Conservation (phyloP, 129 eudicot species). For the Pseudognaphalium luteoalbum region DNA sequence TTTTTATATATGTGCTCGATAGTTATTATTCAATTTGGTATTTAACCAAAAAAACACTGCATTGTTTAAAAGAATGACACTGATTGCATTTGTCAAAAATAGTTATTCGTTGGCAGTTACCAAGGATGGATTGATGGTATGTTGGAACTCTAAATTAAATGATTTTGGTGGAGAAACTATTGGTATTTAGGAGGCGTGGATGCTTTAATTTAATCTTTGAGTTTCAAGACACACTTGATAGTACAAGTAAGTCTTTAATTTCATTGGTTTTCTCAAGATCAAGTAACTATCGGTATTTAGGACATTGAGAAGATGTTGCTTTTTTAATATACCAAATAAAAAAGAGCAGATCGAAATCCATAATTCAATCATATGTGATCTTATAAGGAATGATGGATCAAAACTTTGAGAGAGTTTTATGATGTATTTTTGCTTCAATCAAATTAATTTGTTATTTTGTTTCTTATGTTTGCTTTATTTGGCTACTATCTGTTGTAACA, state of each 20-base stretch:
- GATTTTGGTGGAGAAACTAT: neutral
- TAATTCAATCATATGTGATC: neutral
- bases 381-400: neutral
- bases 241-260: too few species aligned
- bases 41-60: too few species aligned
- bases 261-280: too few species aligned
- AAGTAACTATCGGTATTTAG: neutral
- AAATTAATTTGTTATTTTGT: too few species aligned
- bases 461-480: too few species aligned
- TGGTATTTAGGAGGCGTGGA: too few species aligned
- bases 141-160: neutral
- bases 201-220: too few species aligned
- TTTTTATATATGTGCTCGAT: too few species aligned
- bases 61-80: too few species aligned
- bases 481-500: neutral
- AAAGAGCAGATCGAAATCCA: neutral
- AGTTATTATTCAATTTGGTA: too few species aligned
- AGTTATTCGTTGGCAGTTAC: neutral
- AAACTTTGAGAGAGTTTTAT: neutral
- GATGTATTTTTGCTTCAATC: neutral
- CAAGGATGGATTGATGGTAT: neutral
- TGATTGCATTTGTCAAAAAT: neutral
- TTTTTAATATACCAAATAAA: too few species aligned
- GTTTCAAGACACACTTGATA: too few species aligned
- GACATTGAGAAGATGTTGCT: neutral